Conservation (phyloP, 208 protist species). For the Trypanosoma cruzi region DNA sequence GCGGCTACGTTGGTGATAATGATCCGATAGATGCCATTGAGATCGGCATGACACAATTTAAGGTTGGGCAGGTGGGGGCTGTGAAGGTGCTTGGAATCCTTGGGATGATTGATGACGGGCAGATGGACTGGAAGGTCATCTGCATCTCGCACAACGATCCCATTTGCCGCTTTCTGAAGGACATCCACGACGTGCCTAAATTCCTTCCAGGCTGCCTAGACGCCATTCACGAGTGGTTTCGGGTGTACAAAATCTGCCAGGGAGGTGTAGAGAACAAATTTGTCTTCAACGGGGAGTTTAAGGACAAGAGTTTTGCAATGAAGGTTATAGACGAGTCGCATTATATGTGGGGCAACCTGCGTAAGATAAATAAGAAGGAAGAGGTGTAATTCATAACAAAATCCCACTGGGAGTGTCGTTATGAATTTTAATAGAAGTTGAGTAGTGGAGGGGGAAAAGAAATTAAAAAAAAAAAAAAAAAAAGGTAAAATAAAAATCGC, state of each 20-base stretch:
- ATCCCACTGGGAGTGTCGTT: not conserved
- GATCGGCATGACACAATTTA: constrained; percentile 88
- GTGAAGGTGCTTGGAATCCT: constrained; percentile 93
- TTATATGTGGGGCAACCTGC: constrained; percentile 92
- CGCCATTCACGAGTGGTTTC: constrained; percentile 89
- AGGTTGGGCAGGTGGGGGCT: constrained; percentile 77
- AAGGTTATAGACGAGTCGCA: constrained; percentile 91
- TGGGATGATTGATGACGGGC: constrained; percentile 94
- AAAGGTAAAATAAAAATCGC: not conserved
- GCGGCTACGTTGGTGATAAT: constrained; percentile 86
- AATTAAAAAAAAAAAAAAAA: not conserved
- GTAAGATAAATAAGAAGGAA: constrained; percentile 84
- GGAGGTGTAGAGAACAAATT: constrained; percentile 94
- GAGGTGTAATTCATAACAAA: constrained; percentile 44
- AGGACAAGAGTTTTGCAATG: constrained; percentile 85
- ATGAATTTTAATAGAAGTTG: not conserved
- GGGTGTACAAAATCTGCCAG: constrained; percentile 94
- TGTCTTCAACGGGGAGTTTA: constrained; percentile 90
- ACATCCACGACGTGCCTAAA: constrained; percentile 90
- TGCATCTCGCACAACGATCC: constrained; percentile 92
- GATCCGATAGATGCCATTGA: constrained; percentile 94
- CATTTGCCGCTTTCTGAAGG: constrained; percentile 86
- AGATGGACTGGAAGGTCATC: constrained; percentile 96
- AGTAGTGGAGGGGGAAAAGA: not conserved
- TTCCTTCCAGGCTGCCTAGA: constrained; percentile 91